Percentiles rank a stretch among this genome's conserved stretches.
Conservation (phyloP, 495 filamentous ascomycete genomes). For the Penicillium dipodomyicola region DNA sequence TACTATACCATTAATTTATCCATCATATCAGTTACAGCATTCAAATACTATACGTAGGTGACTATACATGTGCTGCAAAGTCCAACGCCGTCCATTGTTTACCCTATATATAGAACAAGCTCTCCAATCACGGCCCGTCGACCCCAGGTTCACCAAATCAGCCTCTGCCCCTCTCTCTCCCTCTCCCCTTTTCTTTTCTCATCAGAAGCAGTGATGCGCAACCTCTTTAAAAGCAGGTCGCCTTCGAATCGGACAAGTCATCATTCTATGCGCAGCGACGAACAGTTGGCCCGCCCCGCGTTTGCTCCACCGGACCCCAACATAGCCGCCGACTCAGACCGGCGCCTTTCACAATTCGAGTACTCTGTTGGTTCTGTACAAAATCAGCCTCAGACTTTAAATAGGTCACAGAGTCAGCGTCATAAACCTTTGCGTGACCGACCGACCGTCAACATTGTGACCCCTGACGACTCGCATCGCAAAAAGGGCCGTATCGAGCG, state of each 20-base stretch:
- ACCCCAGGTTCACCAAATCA: constrained; percentile 8
- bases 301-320: constrained; percentile 23
- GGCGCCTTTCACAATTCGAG: constrained; percentile 13
- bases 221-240: constrained; percentile 34
- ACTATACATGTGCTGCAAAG: not conserved
- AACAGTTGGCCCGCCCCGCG: constrained; percentile 31
- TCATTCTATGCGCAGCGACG: constrained; percentile 33
- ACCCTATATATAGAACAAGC: constrained; percentile 17
- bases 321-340: constrained; percentile 24
- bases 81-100: constrained; percentile 4
- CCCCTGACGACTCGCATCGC: constrained; percentile 20
- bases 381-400: constrained; percentile 15
- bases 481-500: constrained; percentile 24
- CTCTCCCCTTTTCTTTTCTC: constrained; percentile 3
- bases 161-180: constrained; percentile 4
- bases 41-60: not conserved
- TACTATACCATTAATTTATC: not conserved
- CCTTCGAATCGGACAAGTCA: constrained; percentile 24
- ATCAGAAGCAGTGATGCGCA: constrained; percentile 24
- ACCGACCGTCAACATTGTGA: constrained; percentile 22
- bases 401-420: constrained; percentile 35
- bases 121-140: constrained; percentile 2
- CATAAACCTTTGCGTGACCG: constrained; percentile 25
- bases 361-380: not conserved
- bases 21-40: not conserved